Conservation (phyloP, 345 rosid genomes). For the Corchorus olitorius region DNA sequence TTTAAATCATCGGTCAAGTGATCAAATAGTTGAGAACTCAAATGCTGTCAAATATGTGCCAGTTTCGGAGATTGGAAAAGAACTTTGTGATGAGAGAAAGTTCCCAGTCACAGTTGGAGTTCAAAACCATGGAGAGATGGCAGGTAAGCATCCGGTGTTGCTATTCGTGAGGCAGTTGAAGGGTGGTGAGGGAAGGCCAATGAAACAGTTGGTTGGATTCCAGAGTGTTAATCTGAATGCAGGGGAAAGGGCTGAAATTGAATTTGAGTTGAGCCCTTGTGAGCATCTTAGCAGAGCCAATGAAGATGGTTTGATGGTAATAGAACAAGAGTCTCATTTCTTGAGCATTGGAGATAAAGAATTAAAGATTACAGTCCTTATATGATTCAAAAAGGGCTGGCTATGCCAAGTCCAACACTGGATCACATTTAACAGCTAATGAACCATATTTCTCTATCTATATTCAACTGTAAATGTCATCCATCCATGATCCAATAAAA, state of each 20-base stretch:
- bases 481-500: neutral
- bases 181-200: constrained; percentile 38
- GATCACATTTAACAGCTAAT: neutral
- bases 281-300: constrained; percentile 49
- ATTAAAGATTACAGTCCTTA: constrained; percentile 17
- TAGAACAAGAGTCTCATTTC: constrained; percentile 62
- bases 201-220: constrained; percentile 51
- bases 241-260: constrained; percentile 42
- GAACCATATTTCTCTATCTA: neutral
- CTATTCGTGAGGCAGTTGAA: constrained; percentile 39
- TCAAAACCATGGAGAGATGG: constrained; percentile 44
- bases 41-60: constrained; percentile 9
- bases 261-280: constrained; percentile 42
- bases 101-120: constrained; percentile 40
- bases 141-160: constrained; percentile 59
- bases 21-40: constrained; percentile 4
- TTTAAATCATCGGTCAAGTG: constrained; percentile 25
- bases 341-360: constrained; percentile 54
- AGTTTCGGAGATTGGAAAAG: constrained; percentile 43
- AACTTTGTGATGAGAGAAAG: constrained; percentile 36
- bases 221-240: constrained; percentile 48
- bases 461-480: neutral
- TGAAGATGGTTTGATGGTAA: constrained; percentile 62
- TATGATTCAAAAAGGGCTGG: constrained; percentile 2
- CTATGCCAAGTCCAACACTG: neutral